These are phyloP conservation scores for Cladophialophora carrionii DNA, from an alignment of 2,329 filamentous ascomycete species.

Conservation along the genomic window DNA sequence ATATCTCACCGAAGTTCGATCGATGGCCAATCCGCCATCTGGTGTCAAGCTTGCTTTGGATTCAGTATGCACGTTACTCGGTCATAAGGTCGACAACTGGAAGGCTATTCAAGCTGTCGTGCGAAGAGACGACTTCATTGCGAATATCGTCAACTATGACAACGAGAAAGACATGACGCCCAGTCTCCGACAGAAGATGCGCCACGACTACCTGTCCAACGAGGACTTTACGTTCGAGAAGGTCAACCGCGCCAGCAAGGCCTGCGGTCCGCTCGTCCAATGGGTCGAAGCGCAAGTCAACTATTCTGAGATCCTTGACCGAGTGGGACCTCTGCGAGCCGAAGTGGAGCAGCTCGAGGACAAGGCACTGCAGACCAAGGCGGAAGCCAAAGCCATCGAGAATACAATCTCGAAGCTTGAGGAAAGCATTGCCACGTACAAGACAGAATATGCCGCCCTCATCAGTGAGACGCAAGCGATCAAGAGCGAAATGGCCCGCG, in stretches of 20 bases:
- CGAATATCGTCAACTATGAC: conserved; percentile 95
- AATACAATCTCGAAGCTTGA: conserved; percentile 83
- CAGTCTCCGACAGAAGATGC: conserved; percentile 80
- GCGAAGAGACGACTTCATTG: conserved; percentile 93
- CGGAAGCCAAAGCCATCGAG: conserved; percentile 87
- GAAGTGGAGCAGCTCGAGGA: conserved; percentile 88
- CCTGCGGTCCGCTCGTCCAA: conserved; percentile 93
- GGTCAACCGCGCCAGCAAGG: conserved; percentile 94
- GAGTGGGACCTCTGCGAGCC: conserved; percentile 86
- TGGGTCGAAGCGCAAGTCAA: conserved; percentile 97
- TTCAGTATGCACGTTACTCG: conserved; percentile 92
- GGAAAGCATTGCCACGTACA: conserved; percentile 89
- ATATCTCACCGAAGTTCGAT: conserved; percentile 94
- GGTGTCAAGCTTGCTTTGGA: conserved; percentile 92
- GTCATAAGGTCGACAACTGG: conserved; percentile 88
- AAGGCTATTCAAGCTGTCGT: conserved; percentile 87
- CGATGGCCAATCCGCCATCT: conserved; percentile 88
- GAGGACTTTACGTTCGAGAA: conserved; percentile 95
- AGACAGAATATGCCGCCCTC: conserved; percentile 90
- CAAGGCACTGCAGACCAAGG: conserved; percentile 86
- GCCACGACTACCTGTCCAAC: conserved; percentile 86
- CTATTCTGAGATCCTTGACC: conserved; percentile 95
- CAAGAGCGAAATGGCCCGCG: conserved; percentile 93
- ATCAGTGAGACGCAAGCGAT: conserved; percentile 98
- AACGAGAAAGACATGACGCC: conserved; percentile 95